phyloP scores from a whole-genome alignment of 495 filamentous ascomycete species.

The Rhypophila decipiens region DNA sequence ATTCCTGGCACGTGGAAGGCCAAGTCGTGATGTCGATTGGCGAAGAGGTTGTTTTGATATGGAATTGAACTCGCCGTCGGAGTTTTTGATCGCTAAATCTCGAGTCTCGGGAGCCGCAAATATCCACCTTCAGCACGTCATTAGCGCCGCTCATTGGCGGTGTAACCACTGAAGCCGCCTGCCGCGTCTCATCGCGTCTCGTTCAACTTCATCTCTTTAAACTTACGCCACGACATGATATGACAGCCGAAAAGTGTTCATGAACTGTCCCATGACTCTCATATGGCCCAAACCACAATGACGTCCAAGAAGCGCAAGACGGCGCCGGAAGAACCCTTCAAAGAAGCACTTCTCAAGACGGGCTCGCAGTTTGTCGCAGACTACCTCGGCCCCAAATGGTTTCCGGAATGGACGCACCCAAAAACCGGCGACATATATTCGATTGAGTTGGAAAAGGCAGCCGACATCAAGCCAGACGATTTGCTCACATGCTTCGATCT shows the following conservation, averaged over 20 bases:
- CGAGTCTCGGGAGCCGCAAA: neutral
- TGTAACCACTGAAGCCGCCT: neutral
- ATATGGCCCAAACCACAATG: constrained; percentile 7
- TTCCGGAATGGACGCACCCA: constrained; percentile 37
- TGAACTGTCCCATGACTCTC: neutral
- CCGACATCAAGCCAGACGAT: constrained; percentile 42
- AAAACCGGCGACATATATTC: constrained; percentile 29
- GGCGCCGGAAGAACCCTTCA: constrained; percentile 33
- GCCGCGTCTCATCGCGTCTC: neutral
- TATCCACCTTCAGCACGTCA: neutral
- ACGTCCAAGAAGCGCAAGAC: constrained; percentile 25
- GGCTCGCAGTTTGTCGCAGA: constrained; percentile 39
- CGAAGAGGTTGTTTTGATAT: neutral
- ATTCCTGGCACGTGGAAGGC: too few species aligned
- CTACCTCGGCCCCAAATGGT: constrained; percentile 37
- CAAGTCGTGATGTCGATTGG: neutral
- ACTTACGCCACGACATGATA: too few species aligned
- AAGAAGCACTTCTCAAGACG: constrained; percentile 35
- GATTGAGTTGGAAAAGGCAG: constrained; percentile 42
- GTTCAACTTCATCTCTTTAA: neutral
- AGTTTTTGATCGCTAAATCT: too few species aligned
- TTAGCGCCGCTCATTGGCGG: neutral
- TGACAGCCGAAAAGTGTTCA: neutral
- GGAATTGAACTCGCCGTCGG: too few species aligned
- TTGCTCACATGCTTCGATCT: constrained; percentile 64